Base-by-base conservation (phyloP, 345 rosid genomes). In the Moricandia moricandioides region DNA sequence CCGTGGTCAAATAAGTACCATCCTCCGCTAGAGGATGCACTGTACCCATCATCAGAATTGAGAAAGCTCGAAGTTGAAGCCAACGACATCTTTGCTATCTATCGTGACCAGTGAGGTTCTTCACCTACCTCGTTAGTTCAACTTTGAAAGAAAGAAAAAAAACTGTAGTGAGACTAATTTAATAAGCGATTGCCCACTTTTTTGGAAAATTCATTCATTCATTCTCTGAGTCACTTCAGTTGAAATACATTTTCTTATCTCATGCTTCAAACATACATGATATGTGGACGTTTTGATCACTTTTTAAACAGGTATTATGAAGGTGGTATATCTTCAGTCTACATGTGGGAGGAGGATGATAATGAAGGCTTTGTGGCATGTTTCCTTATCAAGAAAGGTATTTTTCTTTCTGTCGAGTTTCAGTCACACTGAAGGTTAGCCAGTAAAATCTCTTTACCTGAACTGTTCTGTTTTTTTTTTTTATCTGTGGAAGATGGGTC, bases 81-180 rank as follows among this genome's bases (percentile, higher is more conserved):
- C 6, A 94, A 94, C 37, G 98, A 90, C 1, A 78, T 92, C 80
- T 94, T 94, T 80, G 73, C 93, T 71, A 72, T 90, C 73, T 94
- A 94, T 75, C 88, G 92, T 91, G 98, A 94, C 92, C 98, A 94
- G 98, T 94, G 96, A 94, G 98, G 91, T 89, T 90, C 97, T 87
- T 91, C 76, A 59, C 92, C 86, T 88, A 76, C 86, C 90, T 89
- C 83, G 24, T 21, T 21, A 21, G 24, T 21, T 21, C 24, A 21
- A 21, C 24, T 21, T 29, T 29, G 31, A 29, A 21, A 21, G 30
- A 27, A 27, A 27, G 30, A 29, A 29, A 29, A 29, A 29, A 29
- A 29, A 3, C 24, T 21, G 24, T 21, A 21, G 24, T 21, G 24
- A 29, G 0, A 29, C 5, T 29, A 29, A 29, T 52, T 37, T 61